Conservation (phyloP, 2,329 filamentous ascomycete species). For the Plenodomus lindquistii region DNA sequence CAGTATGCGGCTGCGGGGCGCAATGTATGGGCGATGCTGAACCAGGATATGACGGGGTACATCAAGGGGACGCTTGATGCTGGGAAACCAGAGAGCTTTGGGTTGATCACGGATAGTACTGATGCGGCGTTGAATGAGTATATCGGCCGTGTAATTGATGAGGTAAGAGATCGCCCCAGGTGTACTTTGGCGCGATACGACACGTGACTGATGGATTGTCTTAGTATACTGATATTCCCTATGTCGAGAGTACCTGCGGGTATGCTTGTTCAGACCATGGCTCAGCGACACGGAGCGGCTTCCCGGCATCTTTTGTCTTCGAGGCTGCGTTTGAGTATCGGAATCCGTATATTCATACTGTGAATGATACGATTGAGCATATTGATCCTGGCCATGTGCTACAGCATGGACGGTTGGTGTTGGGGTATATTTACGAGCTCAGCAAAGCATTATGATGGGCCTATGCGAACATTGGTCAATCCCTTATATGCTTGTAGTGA, state of each 20-base stretch:
- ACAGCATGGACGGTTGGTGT: slow-evolving; percentile 80
- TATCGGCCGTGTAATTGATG: slow-evolving; percentile 76
- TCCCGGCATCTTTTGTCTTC: slow-evolving; percentile 74
- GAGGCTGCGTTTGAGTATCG: slow-evolving; percentile 67
- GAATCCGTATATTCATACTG: slow-evolving; percentile 70
- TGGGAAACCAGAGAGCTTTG: slow-evolving; percentile 79
- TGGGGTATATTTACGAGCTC: slow-evolving; percentile 83
- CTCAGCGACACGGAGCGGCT: slow-evolving; percentile 71
- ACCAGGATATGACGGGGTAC: slow-evolving; percentile 91
- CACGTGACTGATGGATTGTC: too few relatives aligned
- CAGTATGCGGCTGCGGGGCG: slow-evolving; percentile 71
- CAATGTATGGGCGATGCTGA: slow-evolving; percentile 90
- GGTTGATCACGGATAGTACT: slow-evolving; percentile 89
- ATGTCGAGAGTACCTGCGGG: slow-evolving; percentile 84
- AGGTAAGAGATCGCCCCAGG: too few relatives aligned
- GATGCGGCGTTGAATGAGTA: slow-evolving; percentile 79
- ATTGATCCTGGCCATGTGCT: slow-evolving; percentile 87
- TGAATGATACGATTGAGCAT: slow-evolving; percentile 70
- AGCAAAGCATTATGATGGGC: too few relatives aligned
- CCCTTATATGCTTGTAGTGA: too few relatives aligned
- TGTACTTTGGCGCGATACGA: too few relatives aligned
- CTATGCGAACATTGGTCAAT: too few relatives aligned
- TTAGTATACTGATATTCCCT: slow-evolving; percentile 83
- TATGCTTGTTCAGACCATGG: slow-evolving; percentile 80
- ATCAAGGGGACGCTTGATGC: slow-evolving; percentile 60